Evolutionary conservation across 495 filamentous ascomycete species (phyloP), one percentile per base, ranked within the genome.

Genomic region (Xylaria venustula): DNA sequence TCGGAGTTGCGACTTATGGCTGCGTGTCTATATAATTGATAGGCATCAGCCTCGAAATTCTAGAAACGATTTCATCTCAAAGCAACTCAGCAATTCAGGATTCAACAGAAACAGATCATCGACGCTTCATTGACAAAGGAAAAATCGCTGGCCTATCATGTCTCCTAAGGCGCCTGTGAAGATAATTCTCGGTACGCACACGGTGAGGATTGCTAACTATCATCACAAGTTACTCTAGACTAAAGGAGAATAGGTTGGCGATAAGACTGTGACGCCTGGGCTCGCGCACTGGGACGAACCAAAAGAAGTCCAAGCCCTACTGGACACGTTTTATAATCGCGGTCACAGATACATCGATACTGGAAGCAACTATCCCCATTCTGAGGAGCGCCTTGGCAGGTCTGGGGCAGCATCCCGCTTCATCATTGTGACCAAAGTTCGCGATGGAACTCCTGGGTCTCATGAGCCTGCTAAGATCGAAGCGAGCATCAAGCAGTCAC

Each of bases 361-460:
- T 34, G 70, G 65, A 12, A 63, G 70, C 32, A 59, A 48, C 40
- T 74, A 71, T 49, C 54, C 46, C 17, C 49, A 60, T 12, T 61
- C 61, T 8, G 72, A 75, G 54, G 32, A 57, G 11, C 62, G 66
- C 5, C 55, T 75, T 5, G 72, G 72, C 12, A 36, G 15, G 12
- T 50, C 36, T 28, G 54, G 53, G 25, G 58, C 47, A 19, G 47
- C 40, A 12, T 41, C 50, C 30, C 19, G 57, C 15, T 68, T 68
- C 52, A 57, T 42, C 26, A 64, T 75, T 9, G 58, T 66, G 60
- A 71, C 67, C 3, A 73, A 73, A 50, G 63, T 72, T 9, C n/a
- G 53, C 11, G 41, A 42, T 19, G 50, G 58, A 7, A 40, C 30
- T 9, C 66, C 63, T 2, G 63, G 67, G 7, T 45, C 57, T 7